Percentiles rank a stretch among this genome's conserved stretches.
phyloP scores from a whole-genome alignment of 108 stramenopile genomes.

The Nannochloropsis gaditana region DNA sequence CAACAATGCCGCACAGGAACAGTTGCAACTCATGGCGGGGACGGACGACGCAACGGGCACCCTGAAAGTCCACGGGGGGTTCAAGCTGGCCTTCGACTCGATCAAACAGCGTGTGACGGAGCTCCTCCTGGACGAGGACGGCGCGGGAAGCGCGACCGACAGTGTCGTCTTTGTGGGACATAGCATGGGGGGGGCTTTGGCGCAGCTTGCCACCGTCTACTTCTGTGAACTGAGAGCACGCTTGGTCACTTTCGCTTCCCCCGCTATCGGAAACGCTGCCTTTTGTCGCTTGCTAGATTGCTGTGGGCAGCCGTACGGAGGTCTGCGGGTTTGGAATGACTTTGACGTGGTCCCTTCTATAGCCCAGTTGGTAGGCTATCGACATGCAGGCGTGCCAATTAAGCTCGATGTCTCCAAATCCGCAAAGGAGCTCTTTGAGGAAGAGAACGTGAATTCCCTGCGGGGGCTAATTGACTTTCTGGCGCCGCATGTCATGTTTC shows the following conservation, averaged over 20 bases:
- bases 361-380: not conserved
- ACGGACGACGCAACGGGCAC: not conserved
- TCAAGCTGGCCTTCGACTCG: slow-evolving; percentile 7
- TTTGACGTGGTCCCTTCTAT: not conserved
- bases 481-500: slow-evolving; percentile 18
- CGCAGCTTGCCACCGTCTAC: not conserved
- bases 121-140: not conserved
- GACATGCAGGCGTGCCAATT: not conserved
- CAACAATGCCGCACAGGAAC: not conserved
- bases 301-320: slow-evolving; percentile 14
- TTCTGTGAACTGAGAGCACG: slow-evolving; percentile 15
- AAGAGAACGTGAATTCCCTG: not conserved
- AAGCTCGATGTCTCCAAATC: not conserved
- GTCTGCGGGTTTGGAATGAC: not conserved
- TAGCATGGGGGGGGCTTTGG: slow-evolving; percentile 8
- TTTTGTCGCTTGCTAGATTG: not conserved
- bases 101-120: not conserved
- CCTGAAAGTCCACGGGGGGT: slow-evolving; percentile 10
- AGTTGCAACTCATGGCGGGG: not conserved
- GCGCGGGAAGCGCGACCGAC: not conserved
- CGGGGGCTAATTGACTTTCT: not conserved
- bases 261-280: not conserved
- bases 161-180: not conserved
- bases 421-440: not conserved
- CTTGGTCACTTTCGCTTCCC: not conserved